These are phyloP conservation scores for Hygrophoropsis aurantiaca DNA, from an alignment of 768 basidiomycete species.

Conservation along the genomic window DNA sequence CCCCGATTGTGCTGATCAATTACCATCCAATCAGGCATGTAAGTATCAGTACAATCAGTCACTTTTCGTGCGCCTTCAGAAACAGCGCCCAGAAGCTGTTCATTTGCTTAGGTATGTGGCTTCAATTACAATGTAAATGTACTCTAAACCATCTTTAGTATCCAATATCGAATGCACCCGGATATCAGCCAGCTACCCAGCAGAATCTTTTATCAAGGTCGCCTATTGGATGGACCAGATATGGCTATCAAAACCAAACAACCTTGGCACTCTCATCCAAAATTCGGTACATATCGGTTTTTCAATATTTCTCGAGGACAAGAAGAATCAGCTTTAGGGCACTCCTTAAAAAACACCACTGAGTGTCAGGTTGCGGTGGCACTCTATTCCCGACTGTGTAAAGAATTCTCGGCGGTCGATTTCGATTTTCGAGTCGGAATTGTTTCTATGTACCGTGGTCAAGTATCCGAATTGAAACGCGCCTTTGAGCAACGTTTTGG, in stretches of 20 bases:
- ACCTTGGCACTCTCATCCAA: slow-evolving; percentile 79
- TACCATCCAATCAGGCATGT: slow-evolving; percentile 47
- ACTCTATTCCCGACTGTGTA: slow-evolving; percentile 69
- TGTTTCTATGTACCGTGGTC: slow-evolving; percentile 94
- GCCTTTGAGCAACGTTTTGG: slow-evolving; percentile 76
- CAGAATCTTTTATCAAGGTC: slow-evolving; percentile 78
- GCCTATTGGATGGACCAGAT: slow-evolving; percentile 80
- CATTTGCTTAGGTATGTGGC: slow-evolving; percentile 78
- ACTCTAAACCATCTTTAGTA: slow-evolving; percentile 47
- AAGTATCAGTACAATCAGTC: slow-evolving; percentile 84
- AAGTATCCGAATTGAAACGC: slow-evolving; percentile 71
- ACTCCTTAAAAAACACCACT: slow-evolving; percentile 71
- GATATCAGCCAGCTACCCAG: slow-evolving; percentile 91
- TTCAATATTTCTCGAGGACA: slow-evolving; percentile 72
- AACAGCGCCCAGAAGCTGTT: slow-evolving; percentile 75
- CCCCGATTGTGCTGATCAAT: slow-evolving; percentile 5
- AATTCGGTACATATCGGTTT: slow-evolving; percentile 87
- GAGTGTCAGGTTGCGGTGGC: slow-evolving; percentile 78
- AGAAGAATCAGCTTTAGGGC: slow-evolving; percentile 55
- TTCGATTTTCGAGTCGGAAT: slow-evolving; percentile 63
- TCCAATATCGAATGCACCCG: slow-evolving; percentile 99
- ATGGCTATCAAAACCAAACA: slow-evolving; percentile 83
- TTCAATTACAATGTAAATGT: neutral
- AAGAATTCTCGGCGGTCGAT: slow-evolving; percentile 58
- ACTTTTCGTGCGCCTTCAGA: slow-evolving; percentile 89